Conservation (phyloP, 2,329 filamentous ascomycete genomes). For the Penicillium rolfsii region DNA sequence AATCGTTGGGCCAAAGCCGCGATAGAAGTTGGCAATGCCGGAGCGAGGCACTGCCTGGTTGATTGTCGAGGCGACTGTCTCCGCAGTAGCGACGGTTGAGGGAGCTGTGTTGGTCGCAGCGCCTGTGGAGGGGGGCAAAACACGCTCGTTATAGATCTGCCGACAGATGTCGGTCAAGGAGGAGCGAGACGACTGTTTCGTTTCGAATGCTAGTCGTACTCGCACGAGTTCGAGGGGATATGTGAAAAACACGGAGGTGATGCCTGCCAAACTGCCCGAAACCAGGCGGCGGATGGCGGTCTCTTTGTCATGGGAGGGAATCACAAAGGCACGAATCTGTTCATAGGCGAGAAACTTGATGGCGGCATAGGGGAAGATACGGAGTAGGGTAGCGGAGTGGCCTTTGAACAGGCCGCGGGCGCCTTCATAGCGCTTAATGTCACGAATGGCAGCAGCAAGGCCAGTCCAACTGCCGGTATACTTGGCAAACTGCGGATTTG, state of each 20-base stretch:
- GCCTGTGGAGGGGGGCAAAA: conserved; percentile 40
- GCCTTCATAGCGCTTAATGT: conserved; percentile 79
- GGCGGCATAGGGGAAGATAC: conserved; percentile 95
- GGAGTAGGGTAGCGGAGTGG: conserved; percentile 88
- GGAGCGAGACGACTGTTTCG: conserved; percentile 70
- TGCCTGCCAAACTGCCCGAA: conserved; percentile 60
- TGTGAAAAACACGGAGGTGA: conserved; percentile 92
- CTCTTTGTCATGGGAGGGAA: conserved; percentile 72
- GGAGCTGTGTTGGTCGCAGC: conserved; percentile 39
- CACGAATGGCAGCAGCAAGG: conserved; percentile 76
- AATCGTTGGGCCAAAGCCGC: conserved; percentile 87
- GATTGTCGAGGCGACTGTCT: conserved; percentile 43
- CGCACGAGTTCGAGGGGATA: conserved; percentile 93
- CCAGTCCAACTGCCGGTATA: conserved; percentile 90
- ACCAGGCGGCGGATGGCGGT: conserved; percentile 70
- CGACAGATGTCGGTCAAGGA: conserved; percentile 76
- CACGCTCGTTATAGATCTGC: conserved; percentile 82
- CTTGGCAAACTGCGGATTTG: conserved; percentile 90
- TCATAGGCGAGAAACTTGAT: conserved; percentile 99
- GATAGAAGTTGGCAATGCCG: conserved; percentile 88
- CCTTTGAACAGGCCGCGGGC: conserved; percentile 80
- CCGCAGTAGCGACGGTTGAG: conserved; percentile 46
- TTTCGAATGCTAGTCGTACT: conserved; percentile 93
- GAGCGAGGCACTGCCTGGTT: conserved; percentile 61
- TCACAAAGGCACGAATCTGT: conserved; percentile 81